Evolutionary conservation across 768 basidiomycete genomes (phyloP).

Genomic region (Tricholoma hemisulphureum): DNA sequence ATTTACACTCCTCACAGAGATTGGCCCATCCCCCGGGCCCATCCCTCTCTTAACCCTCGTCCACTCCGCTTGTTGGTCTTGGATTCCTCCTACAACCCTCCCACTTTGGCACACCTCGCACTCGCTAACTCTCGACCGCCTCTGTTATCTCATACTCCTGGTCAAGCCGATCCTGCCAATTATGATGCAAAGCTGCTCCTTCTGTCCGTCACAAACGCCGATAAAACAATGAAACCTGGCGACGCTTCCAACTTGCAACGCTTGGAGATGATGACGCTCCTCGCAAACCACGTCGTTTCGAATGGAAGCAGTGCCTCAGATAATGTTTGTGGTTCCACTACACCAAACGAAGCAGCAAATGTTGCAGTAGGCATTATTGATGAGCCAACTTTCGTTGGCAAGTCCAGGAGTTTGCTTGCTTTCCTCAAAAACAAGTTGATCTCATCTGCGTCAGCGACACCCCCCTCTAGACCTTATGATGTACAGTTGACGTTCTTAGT

Average conservation of each 20-base stretch:
- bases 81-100: conserved; percentile 93
- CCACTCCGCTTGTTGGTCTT: conserved; percentile 57
- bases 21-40: conserved; percentile 56
- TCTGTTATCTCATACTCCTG: background rate
- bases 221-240: conserved; percentile 68
- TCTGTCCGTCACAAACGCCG: conserved; percentile 83
- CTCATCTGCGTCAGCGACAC: conserved; percentile 10
- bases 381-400: conserved; percentile 87
- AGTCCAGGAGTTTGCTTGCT: conserved; percentile 57
- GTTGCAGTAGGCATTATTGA: conserved; percentile 80
- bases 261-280: conserved; percentile 81
- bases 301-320: conserved; percentile 1
- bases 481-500: conserved; percentile 67
- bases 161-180: conserved; percentile 19
- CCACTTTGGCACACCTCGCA: conserved; percentile 80
- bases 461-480: conserved; percentile 10
- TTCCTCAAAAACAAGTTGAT: conserved; percentile 45
- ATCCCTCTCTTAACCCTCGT: conserved; percentile 35
- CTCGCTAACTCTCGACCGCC: conserved; percentile 53
- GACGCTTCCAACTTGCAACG: conserved; percentile 80
- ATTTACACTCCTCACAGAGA: conserved; percentile 55
- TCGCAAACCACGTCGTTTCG: conserved; percentile 47
- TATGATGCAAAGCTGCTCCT: conserved; percentile 79
- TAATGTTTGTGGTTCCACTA: background rate
- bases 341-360: conserved; percentile 33